These are phyloP conservation scores for Arthrobotrys sinensis DNA, from an alignment of 2,329 filamentous ascomycete species.

Conservation along the genomic window DNA sequence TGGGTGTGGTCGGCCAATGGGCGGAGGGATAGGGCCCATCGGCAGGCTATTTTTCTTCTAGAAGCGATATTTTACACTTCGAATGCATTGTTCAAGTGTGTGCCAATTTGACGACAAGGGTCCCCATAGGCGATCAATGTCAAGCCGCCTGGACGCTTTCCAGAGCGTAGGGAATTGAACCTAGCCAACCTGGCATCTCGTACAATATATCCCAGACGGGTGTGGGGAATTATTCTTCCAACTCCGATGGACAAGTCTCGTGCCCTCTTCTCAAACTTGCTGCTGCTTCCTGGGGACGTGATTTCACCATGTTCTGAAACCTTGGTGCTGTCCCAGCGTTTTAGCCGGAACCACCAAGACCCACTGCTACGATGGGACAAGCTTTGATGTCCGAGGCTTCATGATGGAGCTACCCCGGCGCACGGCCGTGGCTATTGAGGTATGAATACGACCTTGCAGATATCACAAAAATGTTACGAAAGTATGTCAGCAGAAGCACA, in stretches of 20 bases:
- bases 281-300: constrained; percentile 33
- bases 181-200: constrained; percentile 50
- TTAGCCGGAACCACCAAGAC: constrained; percentile 60
- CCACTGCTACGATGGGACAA: constrained; percentile 41
- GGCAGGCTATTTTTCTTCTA: constrained; percentile 30
- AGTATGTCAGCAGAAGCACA: constrained; percentile 5
- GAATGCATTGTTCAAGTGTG: constrained; percentile 38
- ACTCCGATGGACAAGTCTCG: constrained; percentile 61
- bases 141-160: constrained; percentile 41
- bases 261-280: constrained; percentile 49
- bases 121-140: constrained; percentile 55
- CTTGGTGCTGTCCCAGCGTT: constrained; percentile 58
- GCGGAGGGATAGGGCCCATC: constrained; percentile 14
- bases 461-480: constrained; percentile 45
- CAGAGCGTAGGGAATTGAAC: constrained; percentile 28
- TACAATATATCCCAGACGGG: constrained; percentile 60
- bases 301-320: constrained; percentile 57
- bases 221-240: constrained; percentile 62
- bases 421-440: constrained; percentile 40
- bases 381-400: constrained; percentile 45
- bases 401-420: constrained; percentile 43
- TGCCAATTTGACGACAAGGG: constrained; percentile 58
- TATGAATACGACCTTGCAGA: constrained; percentile 27
- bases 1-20: constrained; percentile 15
- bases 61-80: constrained; percentile 28